Conservation (phyloP, 805 yeast species). For the Wickerhamiella hasegawae region DNA sequence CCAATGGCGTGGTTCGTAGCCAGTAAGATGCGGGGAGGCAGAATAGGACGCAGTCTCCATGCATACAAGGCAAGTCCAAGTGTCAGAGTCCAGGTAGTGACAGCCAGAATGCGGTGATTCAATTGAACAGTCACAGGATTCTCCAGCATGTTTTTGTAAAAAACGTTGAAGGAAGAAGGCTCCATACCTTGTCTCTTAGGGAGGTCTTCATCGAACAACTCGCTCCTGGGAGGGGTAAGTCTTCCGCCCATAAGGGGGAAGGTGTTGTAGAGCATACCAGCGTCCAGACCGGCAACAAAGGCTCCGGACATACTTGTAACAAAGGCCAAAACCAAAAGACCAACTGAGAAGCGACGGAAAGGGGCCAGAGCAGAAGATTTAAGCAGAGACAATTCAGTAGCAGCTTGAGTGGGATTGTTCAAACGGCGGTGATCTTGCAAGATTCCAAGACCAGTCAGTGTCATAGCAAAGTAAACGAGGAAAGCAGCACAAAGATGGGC, state of each 20-base stretch:
- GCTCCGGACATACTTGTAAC: constrained; percentile 95
- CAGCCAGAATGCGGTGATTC: constrained; percentile 75
- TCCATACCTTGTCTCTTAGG: constrained; percentile 21
- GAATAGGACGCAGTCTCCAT: constrained; percentile 33
- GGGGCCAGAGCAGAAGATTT: constrained; percentile 42
- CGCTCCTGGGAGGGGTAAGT: constrained; percentile 61
- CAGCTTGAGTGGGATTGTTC: constrained; percentile 43
- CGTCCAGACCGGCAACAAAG: constrained; percentile 95
- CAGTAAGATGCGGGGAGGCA: constrained; percentile 27
- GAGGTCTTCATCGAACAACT: constrained; percentile 59
- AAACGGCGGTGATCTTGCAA: constrained; percentile 58
- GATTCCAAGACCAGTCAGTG: constrained; percentile 79
- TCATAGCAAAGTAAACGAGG: constrained; percentile 69
- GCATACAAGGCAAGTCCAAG: constrained; percentile 59
- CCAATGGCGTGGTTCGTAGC: constrained; percentile 60
- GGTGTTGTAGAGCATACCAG: constrained; percentile 88
- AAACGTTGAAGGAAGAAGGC: constrained; percentile 21
- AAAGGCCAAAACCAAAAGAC: constrained; percentile 54
- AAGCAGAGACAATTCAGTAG: constrained; percentile 38
- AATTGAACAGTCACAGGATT: constrained; percentile 94
- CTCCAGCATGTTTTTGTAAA: constrained; percentile 88
- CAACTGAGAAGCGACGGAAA: constrained; percentile 39
- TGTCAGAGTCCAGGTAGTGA: constrained; percentile 57
- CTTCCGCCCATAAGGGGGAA: constrained; percentile 86
- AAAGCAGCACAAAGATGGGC: constrained; percentile 92